Evolutionary conservation across 2,329 filamentous ascomycete genomes (phyloP), one percentile per base, ranked within the genome.

Genomic region (Xylariales sp.): DNA sequence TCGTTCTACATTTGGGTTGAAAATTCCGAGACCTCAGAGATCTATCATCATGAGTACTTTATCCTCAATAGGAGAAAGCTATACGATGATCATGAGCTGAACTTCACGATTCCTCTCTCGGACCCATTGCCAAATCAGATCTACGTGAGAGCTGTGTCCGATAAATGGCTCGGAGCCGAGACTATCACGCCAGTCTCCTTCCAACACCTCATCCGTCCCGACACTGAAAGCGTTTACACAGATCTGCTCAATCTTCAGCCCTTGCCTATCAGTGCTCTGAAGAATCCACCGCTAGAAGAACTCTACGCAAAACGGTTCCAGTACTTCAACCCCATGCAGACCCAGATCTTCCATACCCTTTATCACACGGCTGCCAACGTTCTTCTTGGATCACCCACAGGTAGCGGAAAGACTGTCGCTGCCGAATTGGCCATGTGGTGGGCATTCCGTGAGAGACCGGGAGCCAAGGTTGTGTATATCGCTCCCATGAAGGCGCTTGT

Each of bases 1-100:
- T 91, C 91, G 4, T 98, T 94, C 66, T 98, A 94, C 78, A 85
- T 98, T 44, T 98, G 93, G 94, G 91, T 98, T 3, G 93, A 98
- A 62, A 95, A 97, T 59, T 96, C 91, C 0, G 93, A 97, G 54
- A 96, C 90, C 0, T 90, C 88, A 0, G 90, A 97, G 62, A 97
- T 98, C 29, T 97, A 95, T 55, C 93, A 98, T 55, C 88, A 97
- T 50, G 93, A 98, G 60, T 96, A 85, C 64, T 97, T 98, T 65
- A 93, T 98, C 43, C 74, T 98, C 5, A 94, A 82, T 47, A 77
- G 89, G 48, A 87, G 80, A 63, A 96, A 95, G 71, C 73, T 98
- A 3, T 80, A 95, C 51, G 90, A 97, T 59, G 87, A 93, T n/a
- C 93, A 98, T 53, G 93, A 98, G 64, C 78, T 98, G 35, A 95